Evolutionary conservation across 257 asterid genomes (phyloP), one percentile per base, ranked within the genome.

Genomic region (Lycium barbarum): DNA sequence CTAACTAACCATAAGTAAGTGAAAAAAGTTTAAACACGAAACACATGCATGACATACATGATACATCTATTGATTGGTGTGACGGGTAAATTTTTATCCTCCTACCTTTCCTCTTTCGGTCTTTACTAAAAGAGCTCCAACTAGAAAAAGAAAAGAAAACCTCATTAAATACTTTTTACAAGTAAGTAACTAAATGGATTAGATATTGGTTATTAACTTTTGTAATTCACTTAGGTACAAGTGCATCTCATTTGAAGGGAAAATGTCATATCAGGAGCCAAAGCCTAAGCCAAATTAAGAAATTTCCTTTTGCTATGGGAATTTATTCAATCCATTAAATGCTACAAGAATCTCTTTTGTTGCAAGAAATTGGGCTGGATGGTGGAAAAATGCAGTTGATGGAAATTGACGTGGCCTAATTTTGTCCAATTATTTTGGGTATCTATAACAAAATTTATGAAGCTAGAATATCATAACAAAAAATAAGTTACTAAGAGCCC

Each of bases 371-470:
- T 45, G 2, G 36, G n/a, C 20, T 73, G 61, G 20, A 74, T 74
- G 81, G 81, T 74, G 62, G 81, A 49, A 49, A 49, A 74, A 74
- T 74, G 81, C 10, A 49, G 22, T 7, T 74, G 20, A 47, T 49
- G 61, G 81, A 73, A 73, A 43, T 73, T 73, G 61, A 49, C 81
- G 81, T 74, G 62, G 62, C 81, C 62, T 18, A 47, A 67, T 47
- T 13, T 9, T 49, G 61, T 49, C 81, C 81, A 49, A 74, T 22
- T 74, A 49, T 22, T 74, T 47, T 74, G 61, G 9, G 81, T 11
- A 72, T 10, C 9, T 45, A 45, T 5, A 49, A 7, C n/a, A 45
- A 15, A 73, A 58, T 15, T 4, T 15, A 15, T 58, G 6, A 58
- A 7, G 7, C 11, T 17, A 6, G 65, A 18, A 47, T 73, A 47